Conservation (phyloP, 306 rosid species). For the Parietaria judaica region DNA sequence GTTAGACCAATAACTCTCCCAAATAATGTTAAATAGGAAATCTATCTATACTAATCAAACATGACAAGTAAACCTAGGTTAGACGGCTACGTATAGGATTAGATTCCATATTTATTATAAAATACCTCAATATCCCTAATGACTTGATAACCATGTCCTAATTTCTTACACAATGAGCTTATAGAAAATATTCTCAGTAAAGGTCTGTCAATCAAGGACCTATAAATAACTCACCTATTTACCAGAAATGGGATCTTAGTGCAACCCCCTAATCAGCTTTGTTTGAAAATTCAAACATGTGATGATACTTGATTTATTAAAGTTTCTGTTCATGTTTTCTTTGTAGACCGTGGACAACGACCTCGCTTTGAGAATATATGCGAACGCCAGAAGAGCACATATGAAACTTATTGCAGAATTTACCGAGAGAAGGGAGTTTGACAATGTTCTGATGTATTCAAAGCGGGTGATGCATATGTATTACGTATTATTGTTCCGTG, state of each 20-base stretch:
- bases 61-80: too few relatives aligned
- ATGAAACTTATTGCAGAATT: slow-evolving; percentile 98
- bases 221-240: too few relatives aligned
- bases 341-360: slow-evolving; percentile 93
- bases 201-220: too few relatives aligned
- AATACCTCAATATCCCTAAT: too few relatives aligned
- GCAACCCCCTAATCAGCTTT: not conserved
- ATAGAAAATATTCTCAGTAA: too few relatives aligned
- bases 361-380: slow-evolving; percentile 85
- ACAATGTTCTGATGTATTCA: slow-evolving; percentile 90
- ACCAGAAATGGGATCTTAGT: too few relatives aligned
- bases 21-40: too few relatives aligned
- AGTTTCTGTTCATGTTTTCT: slow-evolving; percentile 7
- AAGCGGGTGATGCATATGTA: slow-evolving; percentile 59
- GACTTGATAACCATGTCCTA: not conserved
- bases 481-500: not conserved
- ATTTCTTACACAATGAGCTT: not conserved
- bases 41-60: too few relatives aligned
- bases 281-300: not conserved
- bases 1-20: too few relatives aligned
- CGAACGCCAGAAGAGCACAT: slow-evolving; percentile 95
- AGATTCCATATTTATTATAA: too few relatives aligned
- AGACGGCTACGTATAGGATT: too few relatives aligned
- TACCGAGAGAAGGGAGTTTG: slow-evolving; percentile 98
- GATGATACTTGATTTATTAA: slow-evolving; percentile 2